phyloP scores from a whole-genome alignment of 2,329 filamentous ascomycete species.

The Phaeosphaeria sp. region DNA sequence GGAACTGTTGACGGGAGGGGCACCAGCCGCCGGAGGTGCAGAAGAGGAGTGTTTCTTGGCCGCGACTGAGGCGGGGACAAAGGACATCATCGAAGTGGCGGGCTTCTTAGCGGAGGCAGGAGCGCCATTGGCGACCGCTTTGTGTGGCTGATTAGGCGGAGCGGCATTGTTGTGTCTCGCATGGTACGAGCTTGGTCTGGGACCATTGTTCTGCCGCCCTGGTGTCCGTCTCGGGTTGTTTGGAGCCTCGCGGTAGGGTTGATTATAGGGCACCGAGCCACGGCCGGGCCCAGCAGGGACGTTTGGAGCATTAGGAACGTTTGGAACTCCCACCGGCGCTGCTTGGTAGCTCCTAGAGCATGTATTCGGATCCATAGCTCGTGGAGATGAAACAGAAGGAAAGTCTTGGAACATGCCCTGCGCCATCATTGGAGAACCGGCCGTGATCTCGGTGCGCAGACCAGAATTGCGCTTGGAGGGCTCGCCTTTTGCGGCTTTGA shows the following conservation, averaged over 20 bases:
- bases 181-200: conserved; percentile 31
- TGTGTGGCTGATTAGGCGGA: conserved; percentile 12
- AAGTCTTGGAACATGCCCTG: conserved; percentile 34
- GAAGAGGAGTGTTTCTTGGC: conserved; percentile 39
- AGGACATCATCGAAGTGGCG: conserved; percentile 39
- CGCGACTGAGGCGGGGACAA: conserved; percentile 46
- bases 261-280: conserved; percentile 35
- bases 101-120: conserved; percentile 27
- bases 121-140: conserved; percentile 18
- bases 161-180: conserved; percentile 20
- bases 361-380: conserved; percentile 26
- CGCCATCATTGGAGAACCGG: conserved; percentile 36
- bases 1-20: conserved; percentile 22
- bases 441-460: conserved; percentile 52
- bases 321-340: conserved; percentile 13
- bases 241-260: conserved; percentile 29
- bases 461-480: conserved; percentile 51
- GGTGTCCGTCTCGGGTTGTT: conserved; percentile 33
- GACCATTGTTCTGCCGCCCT: conserved; percentile 22
- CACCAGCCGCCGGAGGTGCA: conserved; percentile 19
- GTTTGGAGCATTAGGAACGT: too few relatives aligned
- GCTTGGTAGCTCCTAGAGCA: conserved; percentile 21
- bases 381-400: conserved; percentile 23
- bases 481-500: conserved; percentile 56
- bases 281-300: conserved; percentile 26